These are phyloP conservation scores for Chrysanthemum makinoi DNA, from an alignment of 129 eudicot species.

Conservation along the genomic window DNA sequence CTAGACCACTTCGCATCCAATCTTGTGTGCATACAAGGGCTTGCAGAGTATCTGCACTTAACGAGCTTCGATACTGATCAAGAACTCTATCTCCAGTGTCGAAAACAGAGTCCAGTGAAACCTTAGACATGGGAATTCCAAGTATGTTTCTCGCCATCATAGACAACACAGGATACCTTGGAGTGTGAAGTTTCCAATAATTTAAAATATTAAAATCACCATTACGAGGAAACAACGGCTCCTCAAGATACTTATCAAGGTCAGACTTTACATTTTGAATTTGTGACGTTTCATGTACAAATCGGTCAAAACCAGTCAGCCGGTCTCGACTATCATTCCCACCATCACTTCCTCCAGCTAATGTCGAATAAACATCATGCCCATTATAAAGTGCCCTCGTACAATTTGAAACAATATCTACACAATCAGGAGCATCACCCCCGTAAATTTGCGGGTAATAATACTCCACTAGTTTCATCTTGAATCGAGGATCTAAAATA, in stretches of 20 bases:
- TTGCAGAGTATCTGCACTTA: slow-evolving; percentile 73
- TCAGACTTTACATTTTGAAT: slow-evolving; percentile 65
- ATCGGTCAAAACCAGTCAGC: slow-evolving; percentile 75
- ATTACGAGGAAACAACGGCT: slow-evolving; percentile 83
- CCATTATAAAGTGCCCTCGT: slow-evolving; percentile 83
- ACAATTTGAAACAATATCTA: slow-evolving; percentile 75
- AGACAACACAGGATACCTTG: slow-evolving; percentile 87
- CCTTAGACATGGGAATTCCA: slow-evolving; percentile 84
- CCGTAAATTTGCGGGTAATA: slow-evolving; percentile 85
- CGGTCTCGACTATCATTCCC: slow-evolving; percentile 48
- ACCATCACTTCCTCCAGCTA: slow-evolving; percentile 28
- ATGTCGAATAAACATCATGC: slow-evolving; percentile 62
- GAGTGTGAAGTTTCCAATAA: slow-evolving; percentile 97
- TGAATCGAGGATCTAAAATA: slow-evolving; percentile 57
- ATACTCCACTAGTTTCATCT: slow-evolving; percentile 59
- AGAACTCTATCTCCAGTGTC: slow-evolving; percentile 61
- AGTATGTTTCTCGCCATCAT: slow-evolving; percentile 88
- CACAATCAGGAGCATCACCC: slow-evolving; percentile 57
- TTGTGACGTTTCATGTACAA: slow-evolving; percentile 76
- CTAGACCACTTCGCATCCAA: slow-evolving; percentile 66
- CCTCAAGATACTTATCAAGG: slow-evolving; percentile 90
- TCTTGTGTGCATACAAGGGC: slow-evolving; percentile 84
- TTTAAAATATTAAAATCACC: slow-evolving; percentile 66
- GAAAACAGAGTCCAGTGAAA: slow-evolving; percentile 46
- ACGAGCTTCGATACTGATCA: slow-evolving; percentile 58